A percentile compares a stretch with the other conserved stretches of the same genome.
Evolutionary conservation across 139 green algal genomes (phyloP).

Genomic region (Astrephomene gubernaculifera): DNA sequence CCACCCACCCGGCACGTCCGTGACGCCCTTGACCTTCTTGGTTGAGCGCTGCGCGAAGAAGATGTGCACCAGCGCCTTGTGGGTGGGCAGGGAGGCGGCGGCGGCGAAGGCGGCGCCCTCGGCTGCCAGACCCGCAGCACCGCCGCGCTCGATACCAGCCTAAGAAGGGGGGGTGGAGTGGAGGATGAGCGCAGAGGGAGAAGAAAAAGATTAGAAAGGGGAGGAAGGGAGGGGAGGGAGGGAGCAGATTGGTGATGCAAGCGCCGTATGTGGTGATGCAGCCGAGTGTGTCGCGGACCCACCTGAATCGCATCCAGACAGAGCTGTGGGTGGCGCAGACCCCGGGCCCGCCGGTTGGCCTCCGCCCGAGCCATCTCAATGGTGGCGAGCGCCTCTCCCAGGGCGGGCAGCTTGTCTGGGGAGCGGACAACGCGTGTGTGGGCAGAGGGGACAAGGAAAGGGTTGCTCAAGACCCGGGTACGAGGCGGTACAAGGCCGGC

Average conservation of each 20-base stretch:
- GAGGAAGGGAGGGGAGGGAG: not conserved
- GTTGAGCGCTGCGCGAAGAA: conserved; percentile 97
- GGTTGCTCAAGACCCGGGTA: not conserved
- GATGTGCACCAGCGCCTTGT: conserved; percentile 97
- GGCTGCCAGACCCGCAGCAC: conserved; percentile 81
- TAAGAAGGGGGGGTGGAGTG: conserved; percentile 70
- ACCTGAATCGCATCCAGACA: conserved; percentile 88
- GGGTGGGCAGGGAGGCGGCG: conserved; percentile 81
- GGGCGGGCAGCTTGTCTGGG: conserved; percentile 82
- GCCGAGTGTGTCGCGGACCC: too few species aligned
- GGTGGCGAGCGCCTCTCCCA: conserved; percentile 82
- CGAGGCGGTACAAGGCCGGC: too few species aligned
- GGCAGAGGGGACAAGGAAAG: not conserved
- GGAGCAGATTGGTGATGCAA: too few species aligned
- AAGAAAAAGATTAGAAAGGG: not conserved
- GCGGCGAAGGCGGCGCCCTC: conserved; percentile 83
- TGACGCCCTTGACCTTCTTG: conserved; percentile 80
- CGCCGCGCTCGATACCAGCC: conserved; percentile 84
- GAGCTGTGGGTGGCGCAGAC: conserved; percentile 90
- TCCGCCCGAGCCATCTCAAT: conserved; percentile 85
- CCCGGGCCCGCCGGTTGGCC: conserved; percentile 68
- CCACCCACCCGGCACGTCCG: conserved; percentile 43
- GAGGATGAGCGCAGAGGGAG: not conserved
- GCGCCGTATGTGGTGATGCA: too few species aligned
- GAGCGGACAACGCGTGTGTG: not conserved